Base-by-base conservation (phyloP, 1,284 basidiomycete genomes). In the Sanguinoderma infundibulare region DNA sequence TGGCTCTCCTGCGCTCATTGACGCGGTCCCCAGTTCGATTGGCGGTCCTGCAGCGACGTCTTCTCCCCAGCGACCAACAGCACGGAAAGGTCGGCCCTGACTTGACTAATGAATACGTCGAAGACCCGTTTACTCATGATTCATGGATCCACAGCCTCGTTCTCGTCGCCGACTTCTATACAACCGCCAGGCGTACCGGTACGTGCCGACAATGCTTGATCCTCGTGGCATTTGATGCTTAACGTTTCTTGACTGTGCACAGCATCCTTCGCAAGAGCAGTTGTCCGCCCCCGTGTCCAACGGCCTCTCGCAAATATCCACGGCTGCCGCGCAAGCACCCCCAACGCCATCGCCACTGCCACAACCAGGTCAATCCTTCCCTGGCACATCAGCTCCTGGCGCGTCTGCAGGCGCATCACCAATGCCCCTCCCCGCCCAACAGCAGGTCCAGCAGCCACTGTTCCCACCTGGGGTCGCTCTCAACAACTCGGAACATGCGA, bases 401-500 rank as follows among this genome's bases (percentile, higher is more conserved):
- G 63, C 65, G 47, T 53, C 67, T 39, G 67, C 70, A 35, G 63
- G 68, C 12, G 58, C 66, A 49, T 70, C 75, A 24, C 70, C 76
- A 22, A 65, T 74, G 55, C 68, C 69, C 28, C 71, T 51, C 10
- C 54, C 63, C 44, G 62, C 67, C 42, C 80, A 80, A 59, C 71
- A 75, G 36, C 67, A 67, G 40, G 55, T 38, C 22, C 68, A 61
- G 49, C 42, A 62, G 57, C 84, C 81, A 1, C 83, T 86, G 60
- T 89, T 86, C 73, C 89, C 90, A 59, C 88, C 90, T 38, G 90
- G 90, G 15, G 86, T 91, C 64, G 89, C 88, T 69, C 78, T 81
- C 4, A 77, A 79, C 14, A 78, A 74, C 63, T 68, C 72, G 17
- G 83, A 63, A 30, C 59, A 55, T 51, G 59, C 51, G 22, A 67